Evolutionary conservation across 2,329 filamentous ascomycete genomes (phyloP), one percentile per base, ranked within the genome.

Genomic region (Juglanconis oblonga): DNA sequence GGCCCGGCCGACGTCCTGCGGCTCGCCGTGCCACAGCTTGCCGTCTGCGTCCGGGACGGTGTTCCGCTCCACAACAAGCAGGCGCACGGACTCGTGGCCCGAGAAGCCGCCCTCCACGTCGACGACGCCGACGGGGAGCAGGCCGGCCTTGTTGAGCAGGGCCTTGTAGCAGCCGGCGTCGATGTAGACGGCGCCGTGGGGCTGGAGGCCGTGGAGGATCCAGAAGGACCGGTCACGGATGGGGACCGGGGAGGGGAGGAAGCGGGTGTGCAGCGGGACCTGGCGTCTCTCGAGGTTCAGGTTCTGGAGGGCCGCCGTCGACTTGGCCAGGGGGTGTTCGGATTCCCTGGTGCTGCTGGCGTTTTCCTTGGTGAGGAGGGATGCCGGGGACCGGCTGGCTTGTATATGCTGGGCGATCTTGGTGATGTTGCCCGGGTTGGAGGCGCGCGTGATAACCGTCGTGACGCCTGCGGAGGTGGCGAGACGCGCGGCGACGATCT

Each of bases 221-320:
- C 95, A 99, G 81, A 99, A 98, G 71, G 95, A 92, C 63, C 94
- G 89, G 72, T 97, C 95, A 59, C 92, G 87, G 62, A 98, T 95
- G 1, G 94, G 93, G 32, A 90, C 87, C 0, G 84, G 79, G 9
- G 92, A 92, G 0, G 93, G 92, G 11, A 97, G 81, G 80, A 99
- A 99, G 59, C 95, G 88, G 3, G 95, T 99, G 75, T 99, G 95
- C 4, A 97, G 79, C 1, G 93, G 89, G 1, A 85, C 81, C 50
- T 74, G 69, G 33, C 67, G 38, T 55, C 68, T 61, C 50, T 73
- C 68, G 58, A 68, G 59, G 52, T 74, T 68, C 51, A 79, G 66
- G 55, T 74, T 70, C 57, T 77, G 61, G 36, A 62, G 47, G 50
- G 86, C 78, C 32, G 73, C 73, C 4, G 75, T 76, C 33, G 77